A percentile compares a stretch with the other conserved stretches of the same genome.
phyloP scores from a whole-genome alignment of 176 grass and related monocot genomes.

The Ensete glaucum region DNA sequence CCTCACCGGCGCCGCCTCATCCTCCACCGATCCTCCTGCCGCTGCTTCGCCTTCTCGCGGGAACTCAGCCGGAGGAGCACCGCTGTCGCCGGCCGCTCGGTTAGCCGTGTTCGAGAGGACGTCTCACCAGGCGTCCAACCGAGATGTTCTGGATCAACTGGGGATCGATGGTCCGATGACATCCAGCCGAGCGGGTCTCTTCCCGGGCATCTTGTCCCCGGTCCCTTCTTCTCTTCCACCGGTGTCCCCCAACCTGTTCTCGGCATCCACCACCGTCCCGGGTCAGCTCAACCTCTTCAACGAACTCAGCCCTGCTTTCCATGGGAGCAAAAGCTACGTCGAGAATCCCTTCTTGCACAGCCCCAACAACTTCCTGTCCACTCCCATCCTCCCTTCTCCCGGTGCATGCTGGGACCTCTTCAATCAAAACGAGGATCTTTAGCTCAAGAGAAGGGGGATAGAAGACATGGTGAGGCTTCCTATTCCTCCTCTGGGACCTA shows the following conservation, averaged over 20 bases:
- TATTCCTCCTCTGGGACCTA: no score
- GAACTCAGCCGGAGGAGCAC: background rate
- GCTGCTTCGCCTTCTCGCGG: background rate
- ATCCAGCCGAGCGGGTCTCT: background rate
- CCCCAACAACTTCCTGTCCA: slow-evolving; percentile 13
- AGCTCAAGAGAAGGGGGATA: background rate
- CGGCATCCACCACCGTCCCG: slow-evolving; percentile 12
- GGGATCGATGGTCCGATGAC: slow-evolving; percentile 17
- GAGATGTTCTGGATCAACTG: slow-evolving; percentile 11
- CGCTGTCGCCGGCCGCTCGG: slow-evolving; percentile 18
- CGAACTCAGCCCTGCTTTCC: slow-evolving; percentile 22
- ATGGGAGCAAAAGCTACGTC: background rate
- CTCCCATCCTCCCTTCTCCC: slow-evolving; percentile 23
- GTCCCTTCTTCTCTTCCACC: slow-evolving; percentile 1
- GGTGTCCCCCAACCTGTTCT: slow-evolving; percentile 26
- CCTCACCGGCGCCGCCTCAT: slow-evolving; percentile 35
- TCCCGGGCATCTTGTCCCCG: slow-evolving; percentile 21
- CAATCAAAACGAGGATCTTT: background rate
- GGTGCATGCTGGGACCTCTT: slow-evolving; percentile 31
- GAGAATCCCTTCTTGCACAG: slow-evolving; percentile 12
- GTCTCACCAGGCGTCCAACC: background rate
- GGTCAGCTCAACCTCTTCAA: slow-evolving; percentile 9
- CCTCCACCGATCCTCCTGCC: background rate
- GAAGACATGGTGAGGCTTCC: no score
- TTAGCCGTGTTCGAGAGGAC: slow-evolving; percentile 23